Conservation (phyloP, 2,329 filamentous ascomycete genomes). For the Neofusicoccum laricinum region DNA sequence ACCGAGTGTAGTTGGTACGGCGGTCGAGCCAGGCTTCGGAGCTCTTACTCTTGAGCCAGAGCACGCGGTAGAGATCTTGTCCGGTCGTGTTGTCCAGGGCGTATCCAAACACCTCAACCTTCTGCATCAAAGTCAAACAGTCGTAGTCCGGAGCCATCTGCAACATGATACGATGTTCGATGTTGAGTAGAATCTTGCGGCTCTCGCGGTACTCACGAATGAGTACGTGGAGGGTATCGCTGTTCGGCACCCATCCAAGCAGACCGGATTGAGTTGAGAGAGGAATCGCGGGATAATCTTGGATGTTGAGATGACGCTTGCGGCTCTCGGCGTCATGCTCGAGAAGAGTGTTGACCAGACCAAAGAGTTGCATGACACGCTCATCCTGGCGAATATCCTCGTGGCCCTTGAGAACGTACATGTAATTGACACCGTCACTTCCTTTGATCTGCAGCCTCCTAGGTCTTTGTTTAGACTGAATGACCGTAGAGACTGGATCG, state of each 20-base stretch:
- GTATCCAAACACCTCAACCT: slow-evolving; percentile 99
- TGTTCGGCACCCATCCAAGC: slow-evolving; percentile 95
- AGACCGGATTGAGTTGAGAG: slow-evolving; percentile 95
- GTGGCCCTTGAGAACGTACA: slow-evolving; percentile 94
- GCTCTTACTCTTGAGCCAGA: slow-evolving; percentile 98
- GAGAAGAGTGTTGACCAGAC: slow-evolving; percentile 92
- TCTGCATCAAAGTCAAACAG: slow-evolving; percentile 98
- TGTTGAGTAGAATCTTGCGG: slow-evolving; percentile 95
- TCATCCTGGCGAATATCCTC: slow-evolving; percentile 99
- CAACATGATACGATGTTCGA: slow-evolving; percentile 98
- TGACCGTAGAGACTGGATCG: slow-evolving; percentile 84
- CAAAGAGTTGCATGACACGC: slow-evolving; percentile 98
- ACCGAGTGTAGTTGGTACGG: slow-evolving; percentile 97
- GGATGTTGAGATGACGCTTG: slow-evolving; percentile 95
- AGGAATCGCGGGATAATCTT: slow-evolving; percentile 94
- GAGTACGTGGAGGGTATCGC: slow-evolving; percentile 91
- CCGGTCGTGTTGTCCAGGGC: slow-evolving; percentile 98
- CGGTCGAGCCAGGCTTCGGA: slow-evolving; percentile 97
- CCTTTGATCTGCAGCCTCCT: slow-evolving; percentile 84
- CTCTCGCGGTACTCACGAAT: slow-evolving; percentile 98
- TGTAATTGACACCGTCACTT: slow-evolving; percentile 83
- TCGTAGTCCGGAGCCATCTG: slow-evolving; percentile 99
- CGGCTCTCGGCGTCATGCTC: slow-evolving; percentile 93
- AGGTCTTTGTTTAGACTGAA: slow-evolving; percentile 94
- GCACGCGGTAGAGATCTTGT: slow-evolving; percentile 93